These are phyloP conservation scores for Mycena sp. DNA, from an alignment of 1,284 basidiomycete genomes.

Conservation along the genomic window DNA sequence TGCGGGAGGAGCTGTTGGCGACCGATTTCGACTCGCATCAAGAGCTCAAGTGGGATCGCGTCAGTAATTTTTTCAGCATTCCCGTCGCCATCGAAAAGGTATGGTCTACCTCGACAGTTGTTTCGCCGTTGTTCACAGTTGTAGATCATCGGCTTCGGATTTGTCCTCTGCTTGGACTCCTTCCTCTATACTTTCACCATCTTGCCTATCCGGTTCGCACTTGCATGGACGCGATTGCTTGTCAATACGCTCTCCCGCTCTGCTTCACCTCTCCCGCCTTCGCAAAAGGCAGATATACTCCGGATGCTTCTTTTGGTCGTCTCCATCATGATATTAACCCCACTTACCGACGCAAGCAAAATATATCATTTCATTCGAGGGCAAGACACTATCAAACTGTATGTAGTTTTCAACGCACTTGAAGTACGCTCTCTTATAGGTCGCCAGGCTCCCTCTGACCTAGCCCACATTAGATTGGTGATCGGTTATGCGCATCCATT, in stretches of 20 bases:
- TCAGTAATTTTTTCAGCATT: conserved; percentile 95
- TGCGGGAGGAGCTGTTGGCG: conserved; percentile 87
- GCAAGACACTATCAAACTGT: conserved; percentile 98
- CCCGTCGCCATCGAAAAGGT: conserved; percentile 96
- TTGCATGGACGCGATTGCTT: conserved; percentile 74
- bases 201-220: conserved; percentile 87
- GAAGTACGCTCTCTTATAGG: conserved; percentile 68
- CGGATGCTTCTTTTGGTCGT: conserved; percentile 83
- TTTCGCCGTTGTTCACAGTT: conserved; percentile 27
- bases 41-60: conserved; percentile 96
- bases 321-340: conserved; percentile 82
- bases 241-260: conserved; percentile 62
- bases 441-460: conserved; percentile 25
- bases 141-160: conserved; percentile 93
- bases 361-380: conserved; percentile 99
- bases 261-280: conserved; percentile 74
- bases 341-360: conserved; percentile 95
- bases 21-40: conserved; percentile 94
- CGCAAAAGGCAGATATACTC: conserved; percentile 93
- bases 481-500: conserved; percentile 94
- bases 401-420: conserved; percentile 98
- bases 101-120: conserved; percentile 33
- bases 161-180: conserved; percentile 94
- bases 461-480: conserved; percentile 81
- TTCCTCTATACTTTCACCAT: conserved; percentile 99